phyloP scores from a whole-genome alignment of 2,329 filamentous ascomycete genomes.

The Colletotrichum sp. region DNA sequence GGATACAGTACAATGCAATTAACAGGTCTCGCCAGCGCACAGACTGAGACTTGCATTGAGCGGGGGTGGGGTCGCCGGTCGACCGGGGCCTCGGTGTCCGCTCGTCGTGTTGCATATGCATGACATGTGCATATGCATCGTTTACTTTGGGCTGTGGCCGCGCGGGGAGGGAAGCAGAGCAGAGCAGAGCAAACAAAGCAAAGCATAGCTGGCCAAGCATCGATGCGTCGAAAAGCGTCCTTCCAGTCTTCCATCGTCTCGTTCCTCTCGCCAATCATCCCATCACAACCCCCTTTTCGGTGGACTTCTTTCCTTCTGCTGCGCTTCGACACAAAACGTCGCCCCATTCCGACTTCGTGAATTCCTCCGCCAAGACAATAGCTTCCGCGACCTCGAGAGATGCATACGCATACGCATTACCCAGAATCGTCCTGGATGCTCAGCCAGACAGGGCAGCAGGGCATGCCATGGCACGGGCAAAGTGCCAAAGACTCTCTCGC shows the following conservation, averaged over 20 bases:
- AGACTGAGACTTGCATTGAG: constrained; percentile 8
- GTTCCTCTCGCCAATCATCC: constrained; percentile 6
- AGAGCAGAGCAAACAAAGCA: not conserved
- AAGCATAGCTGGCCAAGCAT: not conserved
- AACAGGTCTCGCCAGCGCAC: not conserved
- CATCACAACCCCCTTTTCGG: not conserved
- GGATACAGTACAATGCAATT: constrained; percentile 4
- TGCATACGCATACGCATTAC: not conserved
- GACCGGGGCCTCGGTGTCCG: not conserved
- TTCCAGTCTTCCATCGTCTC: not conserved
- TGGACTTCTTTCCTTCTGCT: not conserved
- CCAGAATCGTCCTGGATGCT: not conserved
- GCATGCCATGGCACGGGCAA: not conserved
- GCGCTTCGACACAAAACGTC: constrained; percentile 16
- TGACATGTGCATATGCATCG: constrained; percentile 13
- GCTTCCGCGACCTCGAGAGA: constrained; percentile 3
- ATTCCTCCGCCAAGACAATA: constrained; percentile 16
- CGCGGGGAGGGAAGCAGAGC: not conserved
- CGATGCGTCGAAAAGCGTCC: not conserved
- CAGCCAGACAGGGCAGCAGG: not conserved
- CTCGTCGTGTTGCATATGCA: constrained; percentile 4
- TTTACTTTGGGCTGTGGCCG: not conserved
- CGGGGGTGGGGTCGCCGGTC: not conserved
- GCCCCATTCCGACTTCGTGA: not conserved
- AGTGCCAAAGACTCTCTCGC: not conserved